Base-by-base conservation (phyloP, 1,139 yeast genomes). In the Candida albicans region DNA sequence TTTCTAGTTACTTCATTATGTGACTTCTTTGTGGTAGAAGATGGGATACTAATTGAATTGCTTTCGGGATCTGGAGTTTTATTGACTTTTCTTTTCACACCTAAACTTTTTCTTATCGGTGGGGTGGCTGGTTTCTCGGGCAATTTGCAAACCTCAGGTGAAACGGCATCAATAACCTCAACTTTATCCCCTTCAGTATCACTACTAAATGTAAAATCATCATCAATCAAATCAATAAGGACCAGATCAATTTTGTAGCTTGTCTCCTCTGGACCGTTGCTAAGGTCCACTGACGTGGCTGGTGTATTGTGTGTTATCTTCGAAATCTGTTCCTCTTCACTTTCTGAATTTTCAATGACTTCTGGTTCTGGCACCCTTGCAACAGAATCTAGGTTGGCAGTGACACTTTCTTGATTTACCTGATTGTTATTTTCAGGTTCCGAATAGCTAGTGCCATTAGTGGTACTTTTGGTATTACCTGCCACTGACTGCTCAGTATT, bases 31-130 rank as follows among this genome's bases (percentile, higher is more conserved):
- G 15, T n/a, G 14, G 18, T 10, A 18, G 22, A 18, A 18, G 22
- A 18, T 18, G 22, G 3, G 22, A 4, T 5, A 18, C 22, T 18
- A 18, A 18, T 18, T 18, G 22, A 18, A 18, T 5, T 18, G 22
- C 5, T 18, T 18, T 18, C 22, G 5, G 22, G 22, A 18, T 4
- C 22, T 18, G 22, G 22, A 4, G 22, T 18, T 18, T 18, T 18
- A 18, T 18, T 26, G 2, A 37, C n/a, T 12, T 33, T n/a, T 25
- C 41, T 14, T 15, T 40, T 39, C 9, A 39, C 40, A 3, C 43
- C 45, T n/a, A 32, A 25, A 28, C 38, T 33, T 29, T 36, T 40
- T 34, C 29, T 38, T 10, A 39, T 39, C 5, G 40, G 37, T n/a
- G 34, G 35, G 24, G 3, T 18, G 3, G 22, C 5, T 18, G 22